Evolutionary conservation across 2,329 filamentous ascomycete species (phyloP), one percentile per base, ranked within the genome.

Genomic region (Pseudomassariella vexata): DNA sequence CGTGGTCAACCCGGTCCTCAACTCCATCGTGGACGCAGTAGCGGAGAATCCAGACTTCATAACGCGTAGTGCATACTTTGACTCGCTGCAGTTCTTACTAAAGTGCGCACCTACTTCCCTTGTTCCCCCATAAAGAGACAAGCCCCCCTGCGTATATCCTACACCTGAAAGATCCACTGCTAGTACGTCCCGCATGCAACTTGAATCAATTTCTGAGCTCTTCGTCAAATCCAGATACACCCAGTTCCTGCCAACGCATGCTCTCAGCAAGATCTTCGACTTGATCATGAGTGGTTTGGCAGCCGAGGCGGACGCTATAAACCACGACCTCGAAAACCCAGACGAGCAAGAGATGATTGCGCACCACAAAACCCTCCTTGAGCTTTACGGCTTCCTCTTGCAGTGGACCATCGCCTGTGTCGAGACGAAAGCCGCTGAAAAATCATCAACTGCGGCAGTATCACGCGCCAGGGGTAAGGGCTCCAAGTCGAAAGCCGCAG

Each of bases 331-430:
- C 55, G 89, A 95, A 52, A 81, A 78, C 24, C 62, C 67, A 25
- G 90, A 96, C 59, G 90, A 96, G 53, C 88, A 95, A 57, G 88
- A 94, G 50, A 73, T 83, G 7, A 68, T 94, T 28, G 73, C 81
- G 23, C 82, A 94, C 49, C 90, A 98, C 65, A 95, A 95, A 60
- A 79, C 85, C 45, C 70, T 95, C 2, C 73, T 98, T 44, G 92
- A 98, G 56, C 85, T 94, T 52, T 96, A 94, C 55, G 90, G 82
- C 20, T 98, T 95, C 52, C 68, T 98, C 9, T 65, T 98, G 29
- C 89, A 95, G 59, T 98, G 92, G 94, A 85, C 87, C 6, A 83
- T 96, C 42, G 83, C 88, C 6, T 87, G 85, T n/a, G 86, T 95
- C 29, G 92, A 98, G 60, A 82, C 85, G 23, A 94, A 95, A 60